Conservation (phyloP, 1,284 basidiomycete genomes). For the Neolentinus lepideus region DNA sequence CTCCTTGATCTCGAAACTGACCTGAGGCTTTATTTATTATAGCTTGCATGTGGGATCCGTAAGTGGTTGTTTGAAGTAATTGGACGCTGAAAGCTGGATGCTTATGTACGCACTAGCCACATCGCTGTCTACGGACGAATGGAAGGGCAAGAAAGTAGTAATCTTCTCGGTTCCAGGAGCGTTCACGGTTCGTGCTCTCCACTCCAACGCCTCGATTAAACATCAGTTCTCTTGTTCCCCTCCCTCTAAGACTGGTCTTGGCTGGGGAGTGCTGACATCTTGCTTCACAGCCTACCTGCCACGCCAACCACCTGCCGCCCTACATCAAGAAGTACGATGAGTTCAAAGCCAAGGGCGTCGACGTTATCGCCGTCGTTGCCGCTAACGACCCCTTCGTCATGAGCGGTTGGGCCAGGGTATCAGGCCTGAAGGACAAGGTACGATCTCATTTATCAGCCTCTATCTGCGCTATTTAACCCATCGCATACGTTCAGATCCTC, state of each 20-base stretch:
- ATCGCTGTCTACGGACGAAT: constrained; percentile 50
- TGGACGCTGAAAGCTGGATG: neutral
- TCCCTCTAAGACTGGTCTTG: neutral
- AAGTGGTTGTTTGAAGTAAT: constrained; percentile 21
- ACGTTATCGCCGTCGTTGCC: constrained; percentile 62
- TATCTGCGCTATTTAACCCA: constrained; percentile 4
- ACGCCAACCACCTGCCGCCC: constrained; percentile 65
- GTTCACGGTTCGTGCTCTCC: constrained; percentile 50
- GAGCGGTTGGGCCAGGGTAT: constrained; percentile 68
- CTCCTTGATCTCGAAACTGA: neutral
- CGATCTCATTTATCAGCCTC: constrained; percentile 3
- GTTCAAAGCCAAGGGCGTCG: constrained; percentile 71
- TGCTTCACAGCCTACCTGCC: constrained; percentile 58
- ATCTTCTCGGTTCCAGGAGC: constrained; percentile 75
- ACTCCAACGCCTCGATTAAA: neutral
- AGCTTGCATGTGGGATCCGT: constrained; percentile 60
- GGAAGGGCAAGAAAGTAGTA: constrained; percentile 83
- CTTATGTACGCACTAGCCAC: constrained; percentile 27
- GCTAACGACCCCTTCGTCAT: constrained; percentile 77
- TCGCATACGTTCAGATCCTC: constrained; percentile 39
- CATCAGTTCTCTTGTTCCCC: constrained; percentile 1
- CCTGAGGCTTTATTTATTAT: constrained; percentile 4
- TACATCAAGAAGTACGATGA: constrained; percentile 58
- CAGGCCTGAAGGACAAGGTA: constrained; percentile 68
- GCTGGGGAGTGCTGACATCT: neutral